Base-by-base conservation (phyloP, 768 basidiomycete genomes). In the Pisolithus tinctorius region DNA sequence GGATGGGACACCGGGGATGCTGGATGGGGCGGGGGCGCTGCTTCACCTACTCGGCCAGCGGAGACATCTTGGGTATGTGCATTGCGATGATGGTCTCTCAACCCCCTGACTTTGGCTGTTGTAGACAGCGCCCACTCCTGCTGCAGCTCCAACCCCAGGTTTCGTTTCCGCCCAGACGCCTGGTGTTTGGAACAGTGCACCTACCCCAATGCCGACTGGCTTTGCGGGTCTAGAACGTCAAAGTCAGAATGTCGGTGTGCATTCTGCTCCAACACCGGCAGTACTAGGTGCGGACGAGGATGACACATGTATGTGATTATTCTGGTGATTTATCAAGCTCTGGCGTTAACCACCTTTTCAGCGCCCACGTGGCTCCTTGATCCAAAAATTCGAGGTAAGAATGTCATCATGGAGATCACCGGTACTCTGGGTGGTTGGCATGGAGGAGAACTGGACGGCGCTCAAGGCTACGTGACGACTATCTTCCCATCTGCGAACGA, bases 141-240 rank as follows among this genome's bases (percentile, higher is more conserved):
- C 67, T 31, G 63, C 67, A 38, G 73, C 72, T 4, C 61, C 73
- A 8, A 75, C 74, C 6, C 74, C 75, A 8, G 63, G 59, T 44
- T 57, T 51, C 47, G 65, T 58, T 58, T 53, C 61, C 34, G 71
- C 59, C 44, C 64, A 53, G 40, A 71, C 57, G 2, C 72, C 61
- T 46, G 62, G 54, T 14, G 61, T 63, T 7, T 67, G 69, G 38
- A 16, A 58, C 41, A 71, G 56, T 46, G 71, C 64, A 37, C 52
- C 62, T 23, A 72, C 69, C 2, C 67, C 68, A 11, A 57, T 50
- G 14, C 45, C 45, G 4, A 34, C 45, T 41, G 62, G 57, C 13
- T 62, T 64, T 6, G 62, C 60, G 57, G 64, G 64, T 5, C 57
- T 64, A 3, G 45, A 23, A 31, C 48, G 54, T 38, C 60, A 3